Evolutionary conservation across 108 stramenopile species (phyloP).

Genomic region (Craspedostauros australis): DNA sequence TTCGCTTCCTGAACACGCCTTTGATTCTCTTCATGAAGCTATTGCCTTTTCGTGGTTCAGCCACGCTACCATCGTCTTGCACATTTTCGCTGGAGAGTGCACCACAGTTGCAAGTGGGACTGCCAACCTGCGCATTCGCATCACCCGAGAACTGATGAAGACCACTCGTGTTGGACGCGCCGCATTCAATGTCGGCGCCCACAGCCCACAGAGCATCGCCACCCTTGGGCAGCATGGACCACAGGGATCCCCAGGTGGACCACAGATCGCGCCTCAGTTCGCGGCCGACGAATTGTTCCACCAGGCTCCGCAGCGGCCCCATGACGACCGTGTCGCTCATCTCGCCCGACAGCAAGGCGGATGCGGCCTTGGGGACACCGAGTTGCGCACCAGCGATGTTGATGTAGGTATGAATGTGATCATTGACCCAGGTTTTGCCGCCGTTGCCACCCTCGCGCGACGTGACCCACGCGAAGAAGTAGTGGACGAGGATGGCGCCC

Average conservation of each 20-base stretch:
- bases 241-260: slow-evolving; percentile 70
- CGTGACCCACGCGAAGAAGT: slow-evolving; percentile 84
- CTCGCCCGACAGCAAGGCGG: slow-evolving; percentile 81
- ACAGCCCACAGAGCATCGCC: slow-evolving; percentile 73
- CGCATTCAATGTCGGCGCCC: slow-evolving; percentile 41
- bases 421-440: slow-evolving; percentile 74
- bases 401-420: slow-evolving; percentile 67
- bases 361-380: slow-evolving; percentile 74
- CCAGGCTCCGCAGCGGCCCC: slow-evolving; percentile 45
- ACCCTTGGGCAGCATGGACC: slow-evolving; percentile 82
- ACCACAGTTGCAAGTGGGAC: too few relatives aligned
- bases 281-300: slow-evolving; percentile 71
- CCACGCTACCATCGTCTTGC: too few relatives aligned
- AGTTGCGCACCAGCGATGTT: slow-evolving; percentile 89
- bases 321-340: slow-evolving; percentile 76
- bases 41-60: too few relatives aligned
- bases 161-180: too few relatives aligned
- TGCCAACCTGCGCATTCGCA: too few relatives aligned
- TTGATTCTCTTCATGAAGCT: too few relatives aligned
- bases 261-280: slow-evolving; percentile 56
- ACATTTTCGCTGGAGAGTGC: too few relatives aligned
- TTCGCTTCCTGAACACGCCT: too few relatives aligned
- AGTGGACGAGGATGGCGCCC: slow-evolving; percentile 61
- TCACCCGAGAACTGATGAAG: too few relatives aligned
- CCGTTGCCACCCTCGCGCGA: slow-evolving; percentile 50